Conservation (phyloP, 805 yeast species). For the Hagleromyces aurorensis region DNA sequence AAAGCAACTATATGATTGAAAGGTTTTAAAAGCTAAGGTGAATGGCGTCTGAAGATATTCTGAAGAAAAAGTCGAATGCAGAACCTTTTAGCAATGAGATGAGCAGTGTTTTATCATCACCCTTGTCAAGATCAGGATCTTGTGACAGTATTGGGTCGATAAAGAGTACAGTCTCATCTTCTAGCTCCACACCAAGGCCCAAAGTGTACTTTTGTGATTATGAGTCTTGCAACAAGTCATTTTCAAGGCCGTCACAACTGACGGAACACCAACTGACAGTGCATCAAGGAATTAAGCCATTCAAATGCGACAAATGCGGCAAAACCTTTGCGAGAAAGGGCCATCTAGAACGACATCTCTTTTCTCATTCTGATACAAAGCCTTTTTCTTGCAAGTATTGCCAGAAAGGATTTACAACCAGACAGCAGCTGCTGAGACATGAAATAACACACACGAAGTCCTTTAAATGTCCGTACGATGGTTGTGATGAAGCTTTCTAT, state of each 20-base stretch:
- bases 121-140: conserved; percentile 6
- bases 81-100: too few species aligned
- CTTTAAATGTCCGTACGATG: conserved; percentile 50
- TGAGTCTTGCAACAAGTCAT: conserved; percentile 65
- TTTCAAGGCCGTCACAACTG: conserved; percentile 71
- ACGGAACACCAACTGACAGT: conserved; percentile 67
- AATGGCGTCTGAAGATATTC: too few species aligned
- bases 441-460: conserved; percentile 71
- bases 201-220: conserved; percentile 58
- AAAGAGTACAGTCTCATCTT: conserved; percentile 4
- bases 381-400: conserved; percentile 71
- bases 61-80: too few species aligned
- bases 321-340: conserved; percentile 64
- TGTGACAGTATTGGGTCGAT: conserved; percentile 6
- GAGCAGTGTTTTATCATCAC: too few species aligned
- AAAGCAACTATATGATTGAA: too few species aligned
- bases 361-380: conserved; percentile 57
- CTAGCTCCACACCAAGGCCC: conserved; percentile 36
- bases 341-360: conserved; percentile 68
- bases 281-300: conserved; percentile 77
- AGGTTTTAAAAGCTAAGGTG: too few species aligned
- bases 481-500: conserved; percentile 60
- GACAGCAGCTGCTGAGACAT: conserved; percentile 78
- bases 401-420: conserved; percentile 71
- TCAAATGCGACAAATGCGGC: conserved; percentile 55